phyloP scores from a whole-genome alignment of 257 asterid genomes.

The Euphrasia confusa region DNA sequence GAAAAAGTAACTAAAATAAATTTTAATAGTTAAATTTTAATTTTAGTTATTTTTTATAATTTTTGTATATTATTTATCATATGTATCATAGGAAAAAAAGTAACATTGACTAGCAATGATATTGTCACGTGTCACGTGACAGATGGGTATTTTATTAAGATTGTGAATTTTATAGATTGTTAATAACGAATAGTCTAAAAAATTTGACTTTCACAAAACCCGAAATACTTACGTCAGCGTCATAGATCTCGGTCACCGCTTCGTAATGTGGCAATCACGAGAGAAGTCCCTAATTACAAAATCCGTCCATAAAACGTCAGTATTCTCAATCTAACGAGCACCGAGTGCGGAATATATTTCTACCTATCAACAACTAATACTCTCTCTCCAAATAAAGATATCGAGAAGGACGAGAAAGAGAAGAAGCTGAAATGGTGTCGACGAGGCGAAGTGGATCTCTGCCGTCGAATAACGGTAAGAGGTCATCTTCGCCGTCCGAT shows the following conservation, averaged over 20 bases:
- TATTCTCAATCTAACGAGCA: slow-evolving; percentile 17
- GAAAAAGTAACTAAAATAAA: no score
- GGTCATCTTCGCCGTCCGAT: slow-evolving; percentile 65
- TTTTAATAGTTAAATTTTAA: no score
- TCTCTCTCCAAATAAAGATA: slow-evolving; percentile 30
- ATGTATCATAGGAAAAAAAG: no score
- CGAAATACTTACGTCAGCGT: no score
- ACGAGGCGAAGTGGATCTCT: slow-evolving; percentile 96
- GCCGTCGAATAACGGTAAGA: slow-evolving; percentile 64
- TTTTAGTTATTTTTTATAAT: no score
- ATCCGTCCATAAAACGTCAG: background rate
- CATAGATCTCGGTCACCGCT: background rate
- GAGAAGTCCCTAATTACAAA: background rate
- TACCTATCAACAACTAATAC: background rate
- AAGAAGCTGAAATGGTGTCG: slow-evolving; percentile 67
- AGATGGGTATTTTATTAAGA: no score
- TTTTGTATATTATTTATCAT: no score
- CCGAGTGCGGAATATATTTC: background rate
- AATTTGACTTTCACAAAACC: no score
- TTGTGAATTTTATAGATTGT: no score
- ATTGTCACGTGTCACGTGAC: no score
- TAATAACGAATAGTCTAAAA: no score
- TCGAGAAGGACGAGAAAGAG: slow-evolving; percentile 27
- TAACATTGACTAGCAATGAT: no score
- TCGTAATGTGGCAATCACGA: slow-evolving; percentile 1